Conservation (phyloP, 2,329 filamentous ascomycete species). For the Gaeumannomyces sp. region DNA sequence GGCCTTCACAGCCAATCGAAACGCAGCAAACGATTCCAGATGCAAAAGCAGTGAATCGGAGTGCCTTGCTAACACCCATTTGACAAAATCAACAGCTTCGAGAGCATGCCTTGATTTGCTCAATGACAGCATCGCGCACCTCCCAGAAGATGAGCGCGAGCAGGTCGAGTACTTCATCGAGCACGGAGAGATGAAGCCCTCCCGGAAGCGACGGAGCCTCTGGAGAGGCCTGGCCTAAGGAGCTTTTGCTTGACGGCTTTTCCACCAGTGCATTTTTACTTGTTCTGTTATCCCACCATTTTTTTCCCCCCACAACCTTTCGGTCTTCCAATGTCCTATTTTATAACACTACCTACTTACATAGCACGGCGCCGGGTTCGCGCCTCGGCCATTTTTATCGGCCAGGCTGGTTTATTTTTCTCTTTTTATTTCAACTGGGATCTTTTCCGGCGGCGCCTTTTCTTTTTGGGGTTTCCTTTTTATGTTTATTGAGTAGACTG, state of each 20-base stretch:
- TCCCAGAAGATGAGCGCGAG: constrained; percentile 21
- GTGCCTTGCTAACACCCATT: not conserved
- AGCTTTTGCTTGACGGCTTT: too few relatives aligned
- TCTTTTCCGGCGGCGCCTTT: not conserved
- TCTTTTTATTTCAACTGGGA: not conserved
- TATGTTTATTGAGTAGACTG: not conserved
- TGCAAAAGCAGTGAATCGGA: not conserved
- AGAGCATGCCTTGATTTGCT: constrained; percentile 25
- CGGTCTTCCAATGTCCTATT: not conserved
- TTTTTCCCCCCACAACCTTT: too few relatives aligned
- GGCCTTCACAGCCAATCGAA: not conserved
- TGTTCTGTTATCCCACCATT: too few relatives aligned
- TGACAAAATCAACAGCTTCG: constrained; percentile 18
- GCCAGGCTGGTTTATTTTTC: not conserved
- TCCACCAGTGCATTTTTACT: too few relatives aligned
- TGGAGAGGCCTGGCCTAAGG: not conserved
- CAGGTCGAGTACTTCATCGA: constrained; percentile 19
- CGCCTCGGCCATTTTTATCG: not conserved
- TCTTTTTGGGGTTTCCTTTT: not conserved
- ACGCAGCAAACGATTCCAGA: not conserved
- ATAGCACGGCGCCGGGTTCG: not conserved
- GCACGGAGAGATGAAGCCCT: constrained; percentile 10
- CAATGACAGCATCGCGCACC: constrained; percentile 24
- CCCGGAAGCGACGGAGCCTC: constrained; percentile 3
- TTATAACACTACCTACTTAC: not conserved